phyloP scores from a whole-genome alignment of 2,329 filamentous ascomycete species.

The Talaromyces piceae region DNA sequence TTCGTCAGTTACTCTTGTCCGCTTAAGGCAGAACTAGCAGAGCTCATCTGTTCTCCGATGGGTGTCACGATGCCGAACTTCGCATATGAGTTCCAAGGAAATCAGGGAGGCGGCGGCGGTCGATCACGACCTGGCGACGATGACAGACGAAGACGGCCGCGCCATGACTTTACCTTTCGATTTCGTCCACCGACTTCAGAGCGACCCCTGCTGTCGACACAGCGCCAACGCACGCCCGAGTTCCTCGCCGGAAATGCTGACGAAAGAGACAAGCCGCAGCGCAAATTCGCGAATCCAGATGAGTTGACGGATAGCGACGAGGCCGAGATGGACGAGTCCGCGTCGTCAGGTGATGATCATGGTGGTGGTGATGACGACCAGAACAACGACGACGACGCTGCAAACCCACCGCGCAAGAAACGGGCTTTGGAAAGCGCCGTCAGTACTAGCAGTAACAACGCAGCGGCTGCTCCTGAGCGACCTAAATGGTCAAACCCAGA shows the following conservation, averaged over 20 bases:
- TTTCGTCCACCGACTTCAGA: conserved; percentile 27
- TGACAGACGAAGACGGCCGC: conserved; percentile 14
- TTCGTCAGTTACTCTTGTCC: too few relatives aligned
- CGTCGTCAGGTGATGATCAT: conserved; percentile 27
- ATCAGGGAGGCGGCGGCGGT: neutral
- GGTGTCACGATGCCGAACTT: conserved; percentile 16
- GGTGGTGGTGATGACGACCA: conserved; percentile 15
- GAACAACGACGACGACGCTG: neutral
- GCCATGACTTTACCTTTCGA: conserved; percentile 36
- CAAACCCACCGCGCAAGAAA: conserved; percentile 32
- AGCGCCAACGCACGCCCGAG: conserved; percentile 31
- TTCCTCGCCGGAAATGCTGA: conserved; percentile 19
- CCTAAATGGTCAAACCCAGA: conserved; percentile 96
- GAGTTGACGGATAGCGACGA: conserved; percentile 41
- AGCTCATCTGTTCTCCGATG: neutral
- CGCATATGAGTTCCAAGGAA: conserved; percentile 26
- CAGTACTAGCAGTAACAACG: conserved; percentile 12
- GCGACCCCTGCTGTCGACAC: conserved; percentile 28
- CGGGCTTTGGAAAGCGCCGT: conserved; percentile 21
- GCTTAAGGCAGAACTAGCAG: too few relatives aligned
- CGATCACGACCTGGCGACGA: conserved; percentile 14
- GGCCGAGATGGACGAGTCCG: conserved; percentile 37
- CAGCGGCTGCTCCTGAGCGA: conserved; percentile 17
- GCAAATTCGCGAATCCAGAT: conserved; percentile 31
- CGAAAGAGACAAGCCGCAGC: conserved; percentile 19